Conservation (phyloP, 2,329 filamentous ascomycete genomes). For the Elsinoe fawcettii region DNA sequence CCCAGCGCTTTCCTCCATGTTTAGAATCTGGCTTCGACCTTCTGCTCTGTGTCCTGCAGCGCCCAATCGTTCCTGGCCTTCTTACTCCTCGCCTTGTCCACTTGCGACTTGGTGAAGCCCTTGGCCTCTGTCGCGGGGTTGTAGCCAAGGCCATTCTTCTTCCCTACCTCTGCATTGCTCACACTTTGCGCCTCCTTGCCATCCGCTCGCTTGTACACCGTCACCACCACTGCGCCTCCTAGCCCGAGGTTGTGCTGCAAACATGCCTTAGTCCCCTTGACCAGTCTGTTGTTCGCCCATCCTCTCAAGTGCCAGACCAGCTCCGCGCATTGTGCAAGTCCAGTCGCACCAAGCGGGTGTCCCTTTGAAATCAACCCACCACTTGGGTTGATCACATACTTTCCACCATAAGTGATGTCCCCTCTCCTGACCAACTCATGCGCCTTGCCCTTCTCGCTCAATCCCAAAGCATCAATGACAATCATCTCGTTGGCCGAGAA, state of each 20-base stretch:
- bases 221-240: slow-evolving; percentile 83
- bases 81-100: slow-evolving; percentile 61
- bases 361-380: slow-evolving; percentile 94
- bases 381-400: slow-evolving; percentile 80
- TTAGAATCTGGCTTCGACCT: slow-evolving; percentile 64
- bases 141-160: slow-evolving; percentile 66
- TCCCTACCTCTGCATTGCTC: slow-evolving; percentile 56
- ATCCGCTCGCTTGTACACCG: slow-evolving; percentile 80
- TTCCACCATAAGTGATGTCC: slow-evolving; percentile 84
- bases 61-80: slow-evolving; percentile 63
- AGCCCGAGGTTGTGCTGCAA: slow-evolving; percentile 91
- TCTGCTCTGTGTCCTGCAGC: slow-evolving; percentile 63
- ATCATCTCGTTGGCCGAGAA: slow-evolving; percentile 95
- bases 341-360: slow-evolving; percentile 86
- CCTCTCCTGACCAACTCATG: slow-evolving; percentile 82
- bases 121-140: slow-evolving; percentile 86
- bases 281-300: slow-evolving; percentile 84
- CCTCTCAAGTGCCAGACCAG: slow-evolving; percentile 91
- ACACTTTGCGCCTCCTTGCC: slow-evolving; percentile 56
- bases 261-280: slow-evolving; percentile 60
- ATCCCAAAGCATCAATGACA: slow-evolving; percentile 75
- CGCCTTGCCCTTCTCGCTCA: slow-evolving; percentile 70
- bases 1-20: neutral
- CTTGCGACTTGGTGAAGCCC: slow-evolving; percentile 75
- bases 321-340: slow-evolving; percentile 92